Percentiles rank a stretch among this genome's conserved stretches.
Conservation (phyloP, 176 grass and related monocot genomes). For the Lolium rigidum region DNA sequence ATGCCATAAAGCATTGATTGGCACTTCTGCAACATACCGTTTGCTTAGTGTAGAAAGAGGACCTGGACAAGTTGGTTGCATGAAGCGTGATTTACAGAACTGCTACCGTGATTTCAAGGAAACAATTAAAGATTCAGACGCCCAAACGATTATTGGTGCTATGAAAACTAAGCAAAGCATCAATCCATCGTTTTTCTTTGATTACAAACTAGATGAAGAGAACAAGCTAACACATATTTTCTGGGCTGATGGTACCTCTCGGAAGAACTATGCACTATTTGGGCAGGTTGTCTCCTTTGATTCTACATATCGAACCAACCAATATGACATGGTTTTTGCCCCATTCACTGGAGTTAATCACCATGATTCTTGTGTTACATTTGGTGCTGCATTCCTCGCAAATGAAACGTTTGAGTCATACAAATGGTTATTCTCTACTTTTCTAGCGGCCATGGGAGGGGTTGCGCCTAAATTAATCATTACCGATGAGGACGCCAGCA, state of each 20-base stretch:
- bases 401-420: not conserved
- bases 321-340: not conserved
- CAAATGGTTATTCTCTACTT: constrained; percentile 16
- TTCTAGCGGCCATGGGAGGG: constrained; percentile 10
- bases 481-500: not conserved
- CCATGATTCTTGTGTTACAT: constrained; percentile 7
- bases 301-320: constrained; percentile 4
- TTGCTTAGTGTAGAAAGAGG: not conserved
- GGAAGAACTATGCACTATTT: constrained; percentile 3
- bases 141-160: not conserved
- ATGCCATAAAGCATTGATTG: not conserved
- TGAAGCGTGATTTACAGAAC: not conserved
- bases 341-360: constrained; percentile 10
- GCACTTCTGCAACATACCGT: not conserved
- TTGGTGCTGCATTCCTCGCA: not conserved
- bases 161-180: not conserved
- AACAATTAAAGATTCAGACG: not conserved
- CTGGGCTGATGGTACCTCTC: not conserved
- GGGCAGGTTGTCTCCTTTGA: constrained; percentile 17
- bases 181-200: constrained; percentile 18
- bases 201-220: not conserved
- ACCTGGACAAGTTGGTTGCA: not conserved
- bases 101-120: not conserved
- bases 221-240: not conserved
- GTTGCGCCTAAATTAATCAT: not conserved